Conservation (phyloP, 1,284 basidiomycete species). For the Pascua guehoae region DNA sequence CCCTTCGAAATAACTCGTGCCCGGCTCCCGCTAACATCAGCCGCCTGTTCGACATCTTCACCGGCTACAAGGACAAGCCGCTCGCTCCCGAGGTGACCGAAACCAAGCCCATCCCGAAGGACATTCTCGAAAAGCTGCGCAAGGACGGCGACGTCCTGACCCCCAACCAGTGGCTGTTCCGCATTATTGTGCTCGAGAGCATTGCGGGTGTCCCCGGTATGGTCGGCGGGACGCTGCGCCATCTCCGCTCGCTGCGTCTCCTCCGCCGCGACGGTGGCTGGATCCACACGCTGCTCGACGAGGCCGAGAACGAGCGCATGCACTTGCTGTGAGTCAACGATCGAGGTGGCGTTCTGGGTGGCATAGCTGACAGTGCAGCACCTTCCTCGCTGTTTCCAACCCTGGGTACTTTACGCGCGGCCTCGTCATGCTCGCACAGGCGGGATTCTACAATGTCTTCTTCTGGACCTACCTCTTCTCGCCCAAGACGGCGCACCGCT, state of each 20-base stretch:
- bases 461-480: constrained; percentile 81
- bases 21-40: constrained; percentile 42
- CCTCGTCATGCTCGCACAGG: constrained; percentile 77
- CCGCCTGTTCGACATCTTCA: constrained; percentile 62
- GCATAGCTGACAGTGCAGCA: constrained; percentile 53
- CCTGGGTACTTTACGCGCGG: constrained; percentile 75
- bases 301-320: constrained; percentile 95
- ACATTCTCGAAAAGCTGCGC: constrained; percentile 62
- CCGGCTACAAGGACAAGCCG: constrained; percentile 69
- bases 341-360: too few species aligned
- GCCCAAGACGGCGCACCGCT: constrained; percentile 82
- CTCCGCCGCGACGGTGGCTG: constrained; percentile 87
- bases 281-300: constrained; percentile 78
- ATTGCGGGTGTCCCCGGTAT: constrained; percentile 92
- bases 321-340: constrained; percentile 64
- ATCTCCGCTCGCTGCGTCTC: constrained; percentile 73
- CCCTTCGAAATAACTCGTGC: constrained; percentile 6
- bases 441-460: constrained; percentile 83
- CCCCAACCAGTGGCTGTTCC: constrained; percentile 71
- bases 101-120: constrained; percentile 51
- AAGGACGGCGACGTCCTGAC: constrained; percentile 68
- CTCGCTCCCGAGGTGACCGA: constrained; percentile 34
- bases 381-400: constrained; percentile 79
- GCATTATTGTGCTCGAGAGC: constrained; percentile 83
- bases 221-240: constrained; percentile 82